Conservation (phyloP, 106 monocot species). For the Narthecium ossifragum region DNA sequence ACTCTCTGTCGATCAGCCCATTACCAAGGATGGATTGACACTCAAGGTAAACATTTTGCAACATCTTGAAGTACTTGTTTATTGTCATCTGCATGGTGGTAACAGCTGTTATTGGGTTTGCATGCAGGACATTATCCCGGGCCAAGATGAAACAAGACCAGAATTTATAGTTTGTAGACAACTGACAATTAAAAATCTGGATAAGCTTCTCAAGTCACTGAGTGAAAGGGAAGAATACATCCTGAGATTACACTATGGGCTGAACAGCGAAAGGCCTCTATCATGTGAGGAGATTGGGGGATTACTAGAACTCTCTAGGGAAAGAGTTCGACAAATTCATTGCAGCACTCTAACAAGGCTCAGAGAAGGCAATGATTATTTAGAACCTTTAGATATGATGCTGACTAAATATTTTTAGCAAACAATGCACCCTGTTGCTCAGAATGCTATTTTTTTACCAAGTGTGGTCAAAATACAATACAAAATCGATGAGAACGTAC, state of each 20-base stretch:
- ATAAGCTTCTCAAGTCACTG: slow-evolving; percentile 24
- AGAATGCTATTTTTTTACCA: too few relatives aligned
- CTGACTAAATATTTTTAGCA: too few relatives aligned
- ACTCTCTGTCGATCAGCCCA: slow-evolving; percentile 31
- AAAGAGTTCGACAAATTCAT: slow-evolving; percentile 50
- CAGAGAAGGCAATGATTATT: slow-evolving; percentile 15
- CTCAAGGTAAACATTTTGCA: slow-evolving; percentile 24
- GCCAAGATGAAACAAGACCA: slow-evolving; percentile 37
- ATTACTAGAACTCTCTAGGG: slow-evolving; percentile 38
- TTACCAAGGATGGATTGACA: slow-evolving; percentile 23
- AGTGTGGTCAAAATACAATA: too few relatives aligned
- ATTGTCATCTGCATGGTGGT: too few relatives aligned
- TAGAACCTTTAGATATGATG: too few relatives aligned
- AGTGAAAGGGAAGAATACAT: slow-evolving; percentile 32
- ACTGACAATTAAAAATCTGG: slow-evolving; percentile 14
- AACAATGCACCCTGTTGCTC: too few relatives aligned
- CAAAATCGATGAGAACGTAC: too few relatives aligned
- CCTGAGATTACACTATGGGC: slow-evolving; percentile 40
- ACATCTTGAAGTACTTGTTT: too few relatives aligned
- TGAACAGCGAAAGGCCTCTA: slow-evolving; percentile 25
- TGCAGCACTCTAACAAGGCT: slow-evolving; percentile 25
- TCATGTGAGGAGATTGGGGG: slow-evolving; percentile 49
- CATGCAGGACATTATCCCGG: slow-evolving; percentile 46
- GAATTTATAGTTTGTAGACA: slow-evolving; percentile 26
- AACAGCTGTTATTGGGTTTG: too few relatives aligned